Conservation (phyloP, 305 asterid genomes). For the Fraxinus baroniana region DNA sequence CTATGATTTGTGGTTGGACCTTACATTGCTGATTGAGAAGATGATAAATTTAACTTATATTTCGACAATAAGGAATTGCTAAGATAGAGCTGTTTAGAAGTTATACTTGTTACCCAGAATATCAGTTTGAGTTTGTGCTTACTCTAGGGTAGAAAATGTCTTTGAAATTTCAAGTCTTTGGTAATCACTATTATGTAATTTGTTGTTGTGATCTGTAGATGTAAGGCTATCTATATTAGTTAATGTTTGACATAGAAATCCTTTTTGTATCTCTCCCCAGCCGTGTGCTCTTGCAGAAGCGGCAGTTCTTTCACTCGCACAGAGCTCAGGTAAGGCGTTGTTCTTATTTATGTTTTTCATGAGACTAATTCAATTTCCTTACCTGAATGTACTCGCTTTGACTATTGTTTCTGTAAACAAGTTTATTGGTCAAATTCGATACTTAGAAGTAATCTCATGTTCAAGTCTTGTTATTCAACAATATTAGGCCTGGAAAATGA, state of each 20-base stretch:
- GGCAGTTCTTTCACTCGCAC: constrained; percentile 98
- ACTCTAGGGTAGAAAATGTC: constrained; percentile 11
- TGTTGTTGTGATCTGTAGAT: constrained; percentile 15
- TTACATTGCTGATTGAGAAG: not conserved
- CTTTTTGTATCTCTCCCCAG: constrained; percentile 36
- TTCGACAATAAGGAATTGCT: not conserved
- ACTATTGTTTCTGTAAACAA: not conserved
- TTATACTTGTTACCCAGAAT: not conserved
- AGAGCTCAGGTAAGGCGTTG: constrained; percentile 84
- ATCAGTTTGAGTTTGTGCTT: constrained; percentile 11
- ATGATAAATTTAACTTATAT: not conserved
- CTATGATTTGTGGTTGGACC: not conserved
- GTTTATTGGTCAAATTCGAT: constrained; percentile 8
- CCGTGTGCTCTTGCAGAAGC: constrained; percentile 87
- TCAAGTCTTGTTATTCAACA: constrained; percentile 1
- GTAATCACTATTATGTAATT: constrained; percentile 4
- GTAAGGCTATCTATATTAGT: constrained; percentile 1
- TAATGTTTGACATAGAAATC: constrained; percentile 15
- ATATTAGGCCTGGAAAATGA: constrained; percentile 11
- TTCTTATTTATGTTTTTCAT: constrained; percentile 13
- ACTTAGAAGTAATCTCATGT: constrained; percentile 1
- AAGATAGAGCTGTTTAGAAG: not conserved
- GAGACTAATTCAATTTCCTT: not conserved
- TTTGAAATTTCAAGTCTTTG: constrained; percentile 5
- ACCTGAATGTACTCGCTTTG: constrained; percentile 5